Percentiles rank a stretch among this genome's conserved stretches.
phyloP scores from a whole-genome alignment of 257 asterid species.

The Thymus quinquecostatus region DNA sequence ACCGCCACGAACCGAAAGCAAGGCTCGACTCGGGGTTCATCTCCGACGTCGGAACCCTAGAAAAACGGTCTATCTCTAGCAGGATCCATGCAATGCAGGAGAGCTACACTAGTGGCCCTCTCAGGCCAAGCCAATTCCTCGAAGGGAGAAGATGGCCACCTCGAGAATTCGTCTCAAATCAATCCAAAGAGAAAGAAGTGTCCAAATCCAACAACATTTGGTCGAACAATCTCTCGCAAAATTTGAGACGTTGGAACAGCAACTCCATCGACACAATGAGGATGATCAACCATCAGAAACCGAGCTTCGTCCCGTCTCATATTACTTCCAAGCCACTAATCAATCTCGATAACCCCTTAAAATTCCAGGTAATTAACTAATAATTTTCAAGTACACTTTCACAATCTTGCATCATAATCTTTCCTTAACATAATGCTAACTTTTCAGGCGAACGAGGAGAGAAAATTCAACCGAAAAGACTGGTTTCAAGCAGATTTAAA shows the following conservation, averaged over 20 bases:
- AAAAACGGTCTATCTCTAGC: constrained; percentile 34
- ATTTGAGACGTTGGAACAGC: constrained; percentile 31
- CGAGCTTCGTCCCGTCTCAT: constrained; percentile 26
- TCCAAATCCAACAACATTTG: constrained; percentile 34
- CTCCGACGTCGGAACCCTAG: constrained; percentile 26
- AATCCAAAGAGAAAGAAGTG: constrained; percentile 40
- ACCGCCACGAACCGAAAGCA: constrained; percentile 35
- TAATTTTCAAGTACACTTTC: not conserved
- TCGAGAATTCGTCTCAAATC: constrained; percentile 38
- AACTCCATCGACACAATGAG: constrained; percentile 19
- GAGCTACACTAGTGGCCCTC: constrained; percentile 36
- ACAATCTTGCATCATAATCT: not conserved
- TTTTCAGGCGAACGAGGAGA: constrained; percentile 50
- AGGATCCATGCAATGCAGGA: constrained; percentile 36
- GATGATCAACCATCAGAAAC: constrained; percentile 30
- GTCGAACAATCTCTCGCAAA: constrained; percentile 26
- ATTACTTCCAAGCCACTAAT: constrained; percentile 13
- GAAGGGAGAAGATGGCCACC: constrained; percentile 76
- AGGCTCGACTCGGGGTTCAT: not conserved
- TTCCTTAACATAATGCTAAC: not conserved
- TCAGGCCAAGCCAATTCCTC: constrained; percentile 50
- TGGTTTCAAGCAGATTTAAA: constrained; percentile 49
- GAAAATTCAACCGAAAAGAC: constrained; percentile 37
- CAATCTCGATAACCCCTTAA: constrained; percentile 34
- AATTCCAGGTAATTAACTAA: constrained; percentile 41